Evolutionary conservation across 1,284 basidiomycete genomes (phyloP).

Genomic region (Hemileia vastatrix): DNA sequence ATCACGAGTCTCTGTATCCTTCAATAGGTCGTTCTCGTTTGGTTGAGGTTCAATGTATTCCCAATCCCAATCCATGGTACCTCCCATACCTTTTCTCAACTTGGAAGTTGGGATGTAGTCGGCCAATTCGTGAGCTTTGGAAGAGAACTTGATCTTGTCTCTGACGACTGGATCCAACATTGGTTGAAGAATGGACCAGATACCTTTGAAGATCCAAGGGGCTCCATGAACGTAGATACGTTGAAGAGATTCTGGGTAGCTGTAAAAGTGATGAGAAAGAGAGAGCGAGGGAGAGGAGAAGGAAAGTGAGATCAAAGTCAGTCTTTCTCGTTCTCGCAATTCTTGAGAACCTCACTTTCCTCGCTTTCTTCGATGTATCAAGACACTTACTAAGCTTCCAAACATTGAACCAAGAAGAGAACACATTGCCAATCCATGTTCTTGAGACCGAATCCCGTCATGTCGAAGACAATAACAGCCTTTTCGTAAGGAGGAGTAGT

Average conservation of each 20-base stretch:
- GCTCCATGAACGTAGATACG: slow-evolving; percentile 42
- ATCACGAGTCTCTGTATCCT: slow-evolving; percentile 37
- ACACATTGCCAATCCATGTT: slow-evolving; percentile 46
- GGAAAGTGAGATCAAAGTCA: background rate
- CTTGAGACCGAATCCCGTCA: slow-evolving; percentile 43
- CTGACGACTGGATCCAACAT: slow-evolving; percentile 38
- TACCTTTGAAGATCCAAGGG: slow-evolving; percentile 40
- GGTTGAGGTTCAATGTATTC: slow-evolving; percentile 41
- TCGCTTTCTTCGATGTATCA: background rate
- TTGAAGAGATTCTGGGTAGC: slow-evolving; percentile 42
- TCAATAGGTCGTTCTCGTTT: slow-evolving; percentile 37
- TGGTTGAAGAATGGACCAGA: slow-evolving; percentile 37
- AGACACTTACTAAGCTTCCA: slow-evolving; percentile 34
- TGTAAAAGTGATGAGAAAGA: background rate
- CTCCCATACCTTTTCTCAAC: slow-evolving; percentile 42
- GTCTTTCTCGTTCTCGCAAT: too few species aligned
- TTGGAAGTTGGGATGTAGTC: slow-evolving; percentile 36
- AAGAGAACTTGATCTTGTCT: slow-evolving; percentile 44
- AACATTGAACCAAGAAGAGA: slow-evolving; percentile 43
- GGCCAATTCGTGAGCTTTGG: slow-evolving; percentile 37
- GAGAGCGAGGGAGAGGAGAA: too few species aligned
- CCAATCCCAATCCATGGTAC: slow-evolving; percentile 44
- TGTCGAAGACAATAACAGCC: slow-evolving; percentile 41
- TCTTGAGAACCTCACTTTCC: too few species aligned
- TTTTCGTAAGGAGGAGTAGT: slow-evolving; percentile 41